Evolutionary conservation across 441 rosid genomes (phyloP).

Genomic region (Populus hybrid): DNA sequence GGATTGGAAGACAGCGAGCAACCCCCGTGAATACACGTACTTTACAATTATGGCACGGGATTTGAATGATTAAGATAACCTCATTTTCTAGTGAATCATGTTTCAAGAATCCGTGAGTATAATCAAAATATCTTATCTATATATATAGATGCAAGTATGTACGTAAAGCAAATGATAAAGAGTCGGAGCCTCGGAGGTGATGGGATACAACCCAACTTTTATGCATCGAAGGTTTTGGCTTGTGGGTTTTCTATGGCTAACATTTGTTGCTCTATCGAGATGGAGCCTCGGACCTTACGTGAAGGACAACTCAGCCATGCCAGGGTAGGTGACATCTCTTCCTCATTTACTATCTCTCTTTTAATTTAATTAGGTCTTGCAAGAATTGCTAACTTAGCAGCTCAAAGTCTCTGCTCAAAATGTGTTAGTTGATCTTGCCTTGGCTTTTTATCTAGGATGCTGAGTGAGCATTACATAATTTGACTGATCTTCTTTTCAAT

Average conservation of each 20-base stretch:
- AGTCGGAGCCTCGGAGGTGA: background rate
- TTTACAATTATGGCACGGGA: slow-evolving; percentile 23
- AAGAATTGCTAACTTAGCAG: background rate
- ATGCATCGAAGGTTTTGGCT: background rate
- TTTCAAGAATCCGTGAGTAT: slow-evolving; percentile 20
- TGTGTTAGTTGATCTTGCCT: background rate
- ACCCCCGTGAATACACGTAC: background rate
- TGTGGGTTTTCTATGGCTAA: slow-evolving; percentile 30
- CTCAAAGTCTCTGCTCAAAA: background rate
- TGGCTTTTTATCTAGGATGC: background rate
- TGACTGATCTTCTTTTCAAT: too few relatives aligned
- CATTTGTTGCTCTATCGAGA: slow-evolving; percentile 39
- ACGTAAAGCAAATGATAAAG: background rate
- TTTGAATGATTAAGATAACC: slow-evolving; percentile 16
- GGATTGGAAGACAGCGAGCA: too few relatives aligned
- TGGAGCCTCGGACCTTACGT: slow-evolving; percentile 44
- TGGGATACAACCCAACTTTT: background rate
- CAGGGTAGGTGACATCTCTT: slow-evolving; percentile 19
- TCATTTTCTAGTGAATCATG: background rate
- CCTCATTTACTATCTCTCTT: background rate
- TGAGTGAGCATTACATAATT: background rate
- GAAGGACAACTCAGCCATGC: slow-evolving; percentile 38
- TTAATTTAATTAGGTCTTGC: background rate
- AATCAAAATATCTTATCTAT: background rate
- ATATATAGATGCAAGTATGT: background rate